These are phyloP conservation scores for Pyrrhoderma lamaoense DNA, from an alignment of 1,284 basidiomycete species.

Conservation along the genomic window DNA sequence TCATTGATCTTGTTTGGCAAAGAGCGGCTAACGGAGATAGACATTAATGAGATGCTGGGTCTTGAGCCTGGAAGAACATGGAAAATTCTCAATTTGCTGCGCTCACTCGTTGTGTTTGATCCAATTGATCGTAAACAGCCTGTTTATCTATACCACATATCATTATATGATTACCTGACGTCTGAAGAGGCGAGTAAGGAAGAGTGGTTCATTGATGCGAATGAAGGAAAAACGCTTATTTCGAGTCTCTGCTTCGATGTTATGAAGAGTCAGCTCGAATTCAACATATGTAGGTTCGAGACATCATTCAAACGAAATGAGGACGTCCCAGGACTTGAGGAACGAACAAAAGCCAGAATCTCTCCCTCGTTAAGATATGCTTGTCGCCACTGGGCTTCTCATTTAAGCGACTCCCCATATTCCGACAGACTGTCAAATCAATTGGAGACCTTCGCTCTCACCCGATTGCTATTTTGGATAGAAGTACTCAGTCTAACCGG, in stretches of 20 bases:
- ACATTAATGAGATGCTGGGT: not conserved
- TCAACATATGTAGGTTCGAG: constrained; percentile 13
- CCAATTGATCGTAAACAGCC: not conserved
- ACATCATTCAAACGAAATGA: constrained; percentile 6
- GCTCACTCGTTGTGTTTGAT: not conserved
- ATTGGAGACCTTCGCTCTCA: too few species aligned
- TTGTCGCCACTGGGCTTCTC: not conserved
- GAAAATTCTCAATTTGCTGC: not conserved
- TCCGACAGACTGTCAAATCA: not conserved
- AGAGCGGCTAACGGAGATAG: not conserved
- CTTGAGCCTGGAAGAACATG: not conserved
- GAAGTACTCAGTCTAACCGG: not conserved
- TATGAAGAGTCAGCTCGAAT: constrained; percentile 19
- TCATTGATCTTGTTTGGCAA: not conserved
- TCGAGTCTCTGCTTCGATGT: constrained; percentile 2
- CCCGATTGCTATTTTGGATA: not conserved
- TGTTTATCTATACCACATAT: not conserved
- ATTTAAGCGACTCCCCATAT: constrained; percentile 3
- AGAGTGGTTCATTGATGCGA: not conserved
- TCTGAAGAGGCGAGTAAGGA: not conserved
- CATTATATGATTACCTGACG: not conserved
- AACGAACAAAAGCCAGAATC: not conserved
- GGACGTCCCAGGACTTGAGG: not conserved
- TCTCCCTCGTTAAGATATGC: not conserved
- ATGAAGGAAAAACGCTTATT: not conserved